Evolutionary conservation across 1,284 basidiomycete genomes (phyloP).

Genomic region (Inonotus hispidus): DNA sequence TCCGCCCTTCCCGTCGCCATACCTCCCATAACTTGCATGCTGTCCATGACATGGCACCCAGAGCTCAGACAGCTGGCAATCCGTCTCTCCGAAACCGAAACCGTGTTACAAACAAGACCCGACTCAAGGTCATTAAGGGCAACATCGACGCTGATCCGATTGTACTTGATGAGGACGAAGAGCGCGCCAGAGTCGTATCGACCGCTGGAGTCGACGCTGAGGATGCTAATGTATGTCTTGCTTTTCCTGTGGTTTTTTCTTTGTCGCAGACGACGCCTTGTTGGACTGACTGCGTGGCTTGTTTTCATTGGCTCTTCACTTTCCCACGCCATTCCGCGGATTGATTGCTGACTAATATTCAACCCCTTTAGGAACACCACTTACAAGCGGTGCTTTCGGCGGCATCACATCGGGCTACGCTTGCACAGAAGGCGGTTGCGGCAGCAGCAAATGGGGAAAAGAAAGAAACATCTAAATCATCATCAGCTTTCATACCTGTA

Average conservation of each 20-base stretch:
- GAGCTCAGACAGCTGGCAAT: slow-evolving; percentile 64
- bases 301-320: slow-evolving; percentile 41
- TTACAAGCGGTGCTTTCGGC: slow-evolving; percentile 82
- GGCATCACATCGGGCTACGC: slow-evolving; percentile 53
- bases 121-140: slow-evolving; percentile 75
- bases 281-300: slow-evolving; percentile 42
- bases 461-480: slow-evolving; percentile 35
- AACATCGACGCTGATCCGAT: slow-evolving; percentile 78
- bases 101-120: slow-evolving; percentile 88
- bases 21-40: background rate
- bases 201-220: slow-evolving; percentile 77
- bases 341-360: slow-evolving; percentile 50
- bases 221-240: slow-evolving; percentile 75
- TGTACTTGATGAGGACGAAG: slow-evolving; percentile 77
- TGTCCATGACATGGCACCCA: slow-evolving; percentile 68
- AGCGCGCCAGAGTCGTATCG: slow-evolving; percentile 61
- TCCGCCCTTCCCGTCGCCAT: slow-evolving; percentile 2
- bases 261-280: slow-evolving; percentile 34
- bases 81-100: slow-evolving; percentile 77
- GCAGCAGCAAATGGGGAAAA: slow-evolving; percentile 29
- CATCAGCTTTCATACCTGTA: slow-evolving; percentile 82
- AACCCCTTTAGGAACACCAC: slow-evolving; percentile 79
- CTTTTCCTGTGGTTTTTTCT: slow-evolving; percentile 29
- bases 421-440: slow-evolving; percentile 31
- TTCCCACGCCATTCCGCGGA: slow-evolving; percentile 49